Evolutionary conservation across 306 rosid species (phyloP).

Genomic region (Castanopsis chinensis): DNA sequence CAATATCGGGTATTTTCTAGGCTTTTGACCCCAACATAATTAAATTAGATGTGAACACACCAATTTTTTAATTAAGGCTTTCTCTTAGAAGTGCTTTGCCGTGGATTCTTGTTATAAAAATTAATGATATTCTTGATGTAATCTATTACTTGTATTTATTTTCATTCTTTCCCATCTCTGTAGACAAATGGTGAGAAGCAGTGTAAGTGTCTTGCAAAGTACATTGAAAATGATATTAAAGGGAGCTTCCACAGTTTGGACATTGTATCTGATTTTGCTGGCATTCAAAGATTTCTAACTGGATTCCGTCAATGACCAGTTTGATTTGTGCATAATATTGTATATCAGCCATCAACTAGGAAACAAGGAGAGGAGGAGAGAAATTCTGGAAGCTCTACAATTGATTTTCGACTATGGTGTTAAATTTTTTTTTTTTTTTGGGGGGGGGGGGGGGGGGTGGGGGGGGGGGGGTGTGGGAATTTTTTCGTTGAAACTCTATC

Average conservation of each 20-base stretch:
- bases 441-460: too few species aligned
- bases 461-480: too few species aligned
- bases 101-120: neutral
- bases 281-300: constrained; percentile 66
- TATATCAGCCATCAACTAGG: neutral
- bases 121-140: neutral
- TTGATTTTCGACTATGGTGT: too few species aligned
- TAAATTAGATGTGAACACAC: neutral
- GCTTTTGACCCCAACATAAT: neutral
- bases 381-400: neutral
- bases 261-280: constrained; percentile 62
- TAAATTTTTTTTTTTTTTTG: too few species aligned
- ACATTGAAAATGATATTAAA: constrained; percentile 50
- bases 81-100: too few species aligned
- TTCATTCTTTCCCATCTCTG: constrained; percentile 17
- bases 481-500: too few species aligned
- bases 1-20: too few species aligned
- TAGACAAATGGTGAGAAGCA: constrained; percentile 92
- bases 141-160: constrained; percentile 19
- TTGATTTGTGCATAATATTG: neutral
- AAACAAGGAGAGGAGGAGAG: neutral
- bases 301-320: constrained; percentile 51
- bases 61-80: neutral
- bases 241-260: constrained; percentile 53
- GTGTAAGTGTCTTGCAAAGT: constrained; percentile 58